Percentiles rank a stretch among this genome's conserved stretches.
Conservation (phyloP, 805 yeast genomes). For the Phaffomyces opuntiae region DNA sequence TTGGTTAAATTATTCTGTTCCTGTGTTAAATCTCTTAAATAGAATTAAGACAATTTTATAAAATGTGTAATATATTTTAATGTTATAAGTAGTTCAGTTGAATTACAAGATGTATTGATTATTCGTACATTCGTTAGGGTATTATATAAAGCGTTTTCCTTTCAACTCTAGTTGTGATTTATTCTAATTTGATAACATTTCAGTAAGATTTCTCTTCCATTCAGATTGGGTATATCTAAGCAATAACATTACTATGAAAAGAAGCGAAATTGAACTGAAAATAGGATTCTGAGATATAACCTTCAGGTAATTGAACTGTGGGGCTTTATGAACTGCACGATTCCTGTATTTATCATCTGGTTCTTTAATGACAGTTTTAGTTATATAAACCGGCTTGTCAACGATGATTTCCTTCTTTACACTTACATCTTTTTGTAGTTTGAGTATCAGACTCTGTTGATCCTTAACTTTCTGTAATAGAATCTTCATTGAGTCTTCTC, state of each 20-base stretch:
- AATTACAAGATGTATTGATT: background rate
- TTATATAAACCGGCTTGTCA: background rate
- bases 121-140: too few species aligned
- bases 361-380: background rate
- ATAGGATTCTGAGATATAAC: background rate
- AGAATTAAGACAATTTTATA: background rate
- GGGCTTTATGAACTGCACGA: background rate
- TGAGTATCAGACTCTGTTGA: conserved; percentile 14
- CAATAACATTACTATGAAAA: background rate
- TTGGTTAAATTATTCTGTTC: conserved; percentile 27
- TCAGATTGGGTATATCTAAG: background rate
- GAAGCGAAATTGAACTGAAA: background rate
- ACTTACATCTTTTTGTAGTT: conserved; percentile 9
- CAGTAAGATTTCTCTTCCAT: conserved; percentile 2
- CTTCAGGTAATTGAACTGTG: background rate
- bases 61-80: background rate
- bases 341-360: too few species aligned
- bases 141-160: too few species aligned
- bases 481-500: conserved; percentile 10
- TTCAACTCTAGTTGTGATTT: background rate
- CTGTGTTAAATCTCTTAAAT: conserved; percentile 25
- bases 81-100: conserved; percentile 4
- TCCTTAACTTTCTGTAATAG: conserved; percentile 13
- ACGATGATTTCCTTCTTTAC: conserved; percentile 7
- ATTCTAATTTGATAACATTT: conserved; percentile 7